These are phyloP conservation scores for Silene uniflora DNA, from an alignment of 148 eudicot species.

Conservation along the genomic window DNA sequence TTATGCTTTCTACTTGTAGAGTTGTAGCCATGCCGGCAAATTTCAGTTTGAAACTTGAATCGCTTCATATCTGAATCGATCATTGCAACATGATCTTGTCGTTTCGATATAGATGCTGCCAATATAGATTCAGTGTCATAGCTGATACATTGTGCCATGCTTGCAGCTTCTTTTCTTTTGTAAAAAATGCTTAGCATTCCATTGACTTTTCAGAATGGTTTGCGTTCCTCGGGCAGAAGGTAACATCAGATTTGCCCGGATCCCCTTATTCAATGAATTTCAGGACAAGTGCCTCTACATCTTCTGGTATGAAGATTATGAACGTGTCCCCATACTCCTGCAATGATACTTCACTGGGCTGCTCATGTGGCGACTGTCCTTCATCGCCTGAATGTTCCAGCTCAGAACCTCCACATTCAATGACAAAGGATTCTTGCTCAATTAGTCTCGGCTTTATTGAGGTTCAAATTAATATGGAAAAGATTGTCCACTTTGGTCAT, in stretches of 20 bases:
- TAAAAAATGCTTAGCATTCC: not conserved
- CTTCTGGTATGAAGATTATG: slow-evolving; percentile 58
- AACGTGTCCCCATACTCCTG: slow-evolving; percentile 58
- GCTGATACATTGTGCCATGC: not conserved
- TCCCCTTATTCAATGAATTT: slow-evolving; percentile 71
- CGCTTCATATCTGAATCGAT: not conserved
- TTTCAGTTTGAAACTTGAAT: not conserved
- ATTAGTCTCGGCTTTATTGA: slow-evolving; percentile 44
- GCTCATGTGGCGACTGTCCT: slow-evolving; percentile 87
- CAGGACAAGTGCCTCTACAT: slow-evolving; percentile 40
- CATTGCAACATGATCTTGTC: not conserved
- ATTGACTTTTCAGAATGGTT: slow-evolving; percentile 54
- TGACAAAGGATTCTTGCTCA: slow-evolving; percentile 44
- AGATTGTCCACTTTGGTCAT: not conserved
- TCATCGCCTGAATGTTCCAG: slow-evolving; percentile 51
- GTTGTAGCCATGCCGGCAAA: not conserved
- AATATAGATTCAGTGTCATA: not conserved
- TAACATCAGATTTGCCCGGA: slow-evolving; percentile 58
- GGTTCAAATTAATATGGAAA: slow-evolving; percentile 30
- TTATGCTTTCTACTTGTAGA: not conserved
- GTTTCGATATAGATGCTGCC: not conserved
- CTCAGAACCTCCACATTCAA: slow-evolving; percentile 60
- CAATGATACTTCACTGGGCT: slow-evolving; percentile 66
- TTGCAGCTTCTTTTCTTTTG: not conserved
- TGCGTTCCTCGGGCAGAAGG: slow-evolving; percentile 59